A percentile compares a stretch with the other conserved stretches of the same genome.
Evolutionary conservation across 805 yeast genomes (phyloP).

Genomic region (Saturnispora bothae): DNA sequence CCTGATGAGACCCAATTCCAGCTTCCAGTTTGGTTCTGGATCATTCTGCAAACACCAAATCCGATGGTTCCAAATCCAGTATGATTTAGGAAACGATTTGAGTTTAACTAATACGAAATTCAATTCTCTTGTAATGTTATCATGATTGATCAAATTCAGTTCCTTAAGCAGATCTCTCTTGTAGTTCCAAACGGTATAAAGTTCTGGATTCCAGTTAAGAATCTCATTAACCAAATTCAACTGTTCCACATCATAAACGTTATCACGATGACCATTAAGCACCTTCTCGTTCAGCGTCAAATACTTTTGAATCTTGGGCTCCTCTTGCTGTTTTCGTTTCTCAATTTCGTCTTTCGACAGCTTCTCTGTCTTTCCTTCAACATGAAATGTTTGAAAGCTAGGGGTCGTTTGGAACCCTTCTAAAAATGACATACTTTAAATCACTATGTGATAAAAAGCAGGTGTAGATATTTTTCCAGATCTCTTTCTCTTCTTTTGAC

Average conservation of each 20-base stretch:
- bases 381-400: constrained; percentile 40
- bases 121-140: constrained; percentile 46
- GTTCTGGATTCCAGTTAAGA: constrained; percentile 68
- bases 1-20: constrained; percentile 60
- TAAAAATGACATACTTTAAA: constrained; percentile 11
- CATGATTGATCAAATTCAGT: constrained; percentile 21
- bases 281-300: constrained; percentile 34
- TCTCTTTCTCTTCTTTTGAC: too few relatives aligned
- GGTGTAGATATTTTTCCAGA: too few relatives aligned
- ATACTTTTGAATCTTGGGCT: constrained; percentile 47
- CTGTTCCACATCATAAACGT: constrained; percentile 27
- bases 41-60: constrained; percentile 62
- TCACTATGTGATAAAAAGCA: neutral
- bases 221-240: constrained; percentile 47
- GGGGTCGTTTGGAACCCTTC: constrained; percentile 13
- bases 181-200: constrained; percentile 83
- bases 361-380: constrained; percentile 45
- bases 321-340: constrained; percentile 48
- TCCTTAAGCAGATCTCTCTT: constrained; percentile 57
- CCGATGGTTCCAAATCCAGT: constrained; percentile 96
- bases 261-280: constrained; percentile 26
- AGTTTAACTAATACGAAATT: constrained; percentile 47
- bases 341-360: constrained; percentile 45
- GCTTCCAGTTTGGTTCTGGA: constrained; percentile 46
- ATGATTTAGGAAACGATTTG: constrained; percentile 70